A percentile compares a stretch with the other conserved stretches of the same genome.
These are phyloP conservation scores for Ogataea corticis DNA, from an alignment of 805 yeast genomes.

Conservation along the genomic window DNA sequence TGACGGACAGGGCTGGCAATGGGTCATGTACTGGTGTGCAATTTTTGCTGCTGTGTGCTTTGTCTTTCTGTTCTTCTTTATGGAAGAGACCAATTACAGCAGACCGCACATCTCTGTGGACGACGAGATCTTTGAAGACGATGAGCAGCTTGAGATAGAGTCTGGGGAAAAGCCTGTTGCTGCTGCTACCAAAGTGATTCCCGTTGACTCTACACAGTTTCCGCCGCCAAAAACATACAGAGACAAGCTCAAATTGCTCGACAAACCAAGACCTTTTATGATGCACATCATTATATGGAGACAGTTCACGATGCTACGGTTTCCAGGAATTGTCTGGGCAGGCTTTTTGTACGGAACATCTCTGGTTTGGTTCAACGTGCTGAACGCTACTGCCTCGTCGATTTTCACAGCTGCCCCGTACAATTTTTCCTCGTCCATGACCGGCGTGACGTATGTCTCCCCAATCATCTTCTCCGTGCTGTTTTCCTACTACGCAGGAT, in stretches of 20 bases:
- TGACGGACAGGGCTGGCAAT: constrained; percentile 48
- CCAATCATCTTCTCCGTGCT: constrained; percentile 49
- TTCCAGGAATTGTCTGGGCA: constrained; percentile 58
- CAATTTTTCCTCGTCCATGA: constrained; percentile 44
- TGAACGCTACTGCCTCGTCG: constrained; percentile 49
- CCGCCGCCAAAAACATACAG: constrained; percentile 38
- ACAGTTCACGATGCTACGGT: constrained; percentile 43
- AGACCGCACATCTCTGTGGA: constrained; percentile 28
- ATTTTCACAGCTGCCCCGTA: constrained; percentile 48
- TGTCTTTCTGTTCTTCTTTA: constrained; percentile 41
- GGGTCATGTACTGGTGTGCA: constrained; percentile 52
- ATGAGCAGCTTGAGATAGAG: constrained; percentile 14
- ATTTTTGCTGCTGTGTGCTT: constrained; percentile 45
- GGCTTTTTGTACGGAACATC: constrained; percentile 53
- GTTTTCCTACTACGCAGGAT: constrained; percentile 46
- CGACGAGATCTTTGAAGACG: constrained; percentile 23
- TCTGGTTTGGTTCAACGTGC: constrained; percentile 46
- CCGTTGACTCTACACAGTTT: constrained; percentile 15
- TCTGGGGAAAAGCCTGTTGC: constrained; percentile 7
- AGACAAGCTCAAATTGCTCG: constrained; percentile 43
- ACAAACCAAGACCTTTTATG: constrained; percentile 35
- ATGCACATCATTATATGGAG: constrained; percentile 25
- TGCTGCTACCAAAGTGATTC: neutral
- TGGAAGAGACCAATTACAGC: constrained; percentile 57
- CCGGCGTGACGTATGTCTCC: constrained; percentile 53